Conservation (phyloP, 257 asterid species). For the Solanum chmielewskii region DNA sequence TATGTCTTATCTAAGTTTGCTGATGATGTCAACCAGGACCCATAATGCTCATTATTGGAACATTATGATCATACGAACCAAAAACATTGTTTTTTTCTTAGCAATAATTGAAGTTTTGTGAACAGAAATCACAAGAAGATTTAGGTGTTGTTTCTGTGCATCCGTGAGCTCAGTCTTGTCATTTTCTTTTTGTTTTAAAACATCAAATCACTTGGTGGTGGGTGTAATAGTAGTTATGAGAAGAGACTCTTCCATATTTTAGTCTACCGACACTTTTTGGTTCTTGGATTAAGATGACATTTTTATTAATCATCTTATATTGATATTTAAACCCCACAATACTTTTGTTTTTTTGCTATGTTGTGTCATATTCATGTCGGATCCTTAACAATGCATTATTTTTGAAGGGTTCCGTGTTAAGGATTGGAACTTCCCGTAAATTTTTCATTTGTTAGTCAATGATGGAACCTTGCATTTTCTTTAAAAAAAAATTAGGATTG, state of each 20-base stretch:
- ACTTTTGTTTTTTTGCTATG: neutral
- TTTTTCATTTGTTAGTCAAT: neutral
- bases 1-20: neutral
- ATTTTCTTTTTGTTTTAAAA: slow-evolving; percentile 12
- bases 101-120: slow-evolving; percentile 6
- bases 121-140: slow-evolving; percentile 10
- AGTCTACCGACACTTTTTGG: slow-evolving; percentile 47
- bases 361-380: neutral
- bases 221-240: slow-evolving; percentile 12
- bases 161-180: slow-evolving; percentile 33
- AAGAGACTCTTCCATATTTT: neutral
- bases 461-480: neutral
- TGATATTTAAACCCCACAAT: neutral
- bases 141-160: slow-evolving; percentile 22
- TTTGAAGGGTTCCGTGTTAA: neutral
- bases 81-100: neutral
- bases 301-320: slow-evolving; percentile 5
- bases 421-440: neutral
- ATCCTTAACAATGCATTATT: neutral
- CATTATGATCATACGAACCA: slow-evolving; percentile 19
- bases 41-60: slow-evolving; percentile 21
- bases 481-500: neutral
- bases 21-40: slow-evolving; percentile 4
- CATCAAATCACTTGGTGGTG: slow-evolving; percentile 9
- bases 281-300: slow-evolving; percentile 14